Percentiles rank a stretch among this genome's conserved stretches.
Evolutionary conservation across 352 stramenopile genomes (phyloP).

Genomic region (Pythium angustatum): DNA sequence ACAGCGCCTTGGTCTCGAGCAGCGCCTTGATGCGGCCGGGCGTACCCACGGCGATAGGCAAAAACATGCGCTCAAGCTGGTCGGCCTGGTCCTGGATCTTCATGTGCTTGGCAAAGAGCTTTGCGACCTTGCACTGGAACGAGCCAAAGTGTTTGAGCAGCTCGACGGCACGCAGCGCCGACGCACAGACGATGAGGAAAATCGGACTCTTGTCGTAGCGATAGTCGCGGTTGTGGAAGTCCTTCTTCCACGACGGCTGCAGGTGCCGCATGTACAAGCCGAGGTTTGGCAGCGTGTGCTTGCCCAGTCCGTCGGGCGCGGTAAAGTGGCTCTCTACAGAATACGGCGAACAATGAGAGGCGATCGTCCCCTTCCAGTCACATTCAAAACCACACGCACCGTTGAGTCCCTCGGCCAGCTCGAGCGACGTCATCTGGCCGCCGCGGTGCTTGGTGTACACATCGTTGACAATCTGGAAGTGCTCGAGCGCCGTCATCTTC

Average conservation of each 20-base stretch:
- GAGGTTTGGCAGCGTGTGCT: constrained; percentile 77
- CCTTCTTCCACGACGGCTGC: constrained; percentile 69
- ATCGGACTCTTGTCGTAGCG: constrained; percentile 89
- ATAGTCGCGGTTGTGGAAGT: constrained; percentile 76
- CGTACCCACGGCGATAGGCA: constrained; percentile 81
- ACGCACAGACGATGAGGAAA: constrained; percentile 91
- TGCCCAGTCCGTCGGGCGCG: constrained; percentile 59
- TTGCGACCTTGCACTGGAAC: constrained; percentile 92
- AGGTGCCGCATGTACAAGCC: constrained; percentile 76
- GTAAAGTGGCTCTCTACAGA: constrained; percentile 68
- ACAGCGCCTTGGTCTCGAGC: constrained; percentile 73
- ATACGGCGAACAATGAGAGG: constrained; percentile 7
- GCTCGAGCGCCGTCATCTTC: constrained; percentile 72
- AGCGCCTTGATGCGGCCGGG: constrained; percentile 77
- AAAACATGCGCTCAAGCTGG: constrained; percentile 67
- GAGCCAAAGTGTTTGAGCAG: constrained; percentile 90
- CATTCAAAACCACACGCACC: no score
- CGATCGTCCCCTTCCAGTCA: no score
- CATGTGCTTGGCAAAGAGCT: constrained; percentile 96
- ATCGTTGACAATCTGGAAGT: constrained; percentile 85
- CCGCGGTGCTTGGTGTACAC: constrained; percentile 75
- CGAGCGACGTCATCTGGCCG: constrained; percentile 78
- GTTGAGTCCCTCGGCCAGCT: constrained; percentile 77
- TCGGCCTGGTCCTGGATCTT: constrained; percentile 89
- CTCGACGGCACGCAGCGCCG: constrained; percentile 88